Conservation (phyloP, 352 stramenopile genomes). For the Peronospora tabacina region DNA sequence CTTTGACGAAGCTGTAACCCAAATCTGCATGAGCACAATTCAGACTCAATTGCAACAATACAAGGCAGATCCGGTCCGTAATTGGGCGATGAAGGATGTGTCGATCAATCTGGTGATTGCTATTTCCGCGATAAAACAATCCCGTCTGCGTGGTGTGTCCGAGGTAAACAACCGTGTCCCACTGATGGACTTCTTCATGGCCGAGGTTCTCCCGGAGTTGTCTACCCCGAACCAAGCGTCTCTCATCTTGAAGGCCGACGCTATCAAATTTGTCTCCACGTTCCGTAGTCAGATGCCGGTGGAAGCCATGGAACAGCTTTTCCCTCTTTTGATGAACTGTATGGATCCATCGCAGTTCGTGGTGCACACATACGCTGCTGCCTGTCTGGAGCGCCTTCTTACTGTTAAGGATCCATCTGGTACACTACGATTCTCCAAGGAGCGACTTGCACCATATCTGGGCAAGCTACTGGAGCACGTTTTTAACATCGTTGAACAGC, state of each 20-base stretch:
- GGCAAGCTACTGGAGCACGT: slow-evolving; percentile 90
- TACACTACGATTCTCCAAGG: slow-evolving; percentile 67
- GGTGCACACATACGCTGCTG: slow-evolving; percentile 97
- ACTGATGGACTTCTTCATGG: slow-evolving; percentile 95
- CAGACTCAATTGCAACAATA: slow-evolving; percentile 89
- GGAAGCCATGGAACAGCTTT: slow-evolving; percentile 88
- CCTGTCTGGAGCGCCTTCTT: slow-evolving; percentile 93
- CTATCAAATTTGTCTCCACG: slow-evolving; percentile 97
- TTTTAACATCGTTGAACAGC: slow-evolving; percentile 93
- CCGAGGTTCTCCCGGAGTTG: slow-evolving; percentile 91
- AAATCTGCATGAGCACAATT: slow-evolving; percentile 91
- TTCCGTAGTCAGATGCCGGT: slow-evolving; percentile 96
- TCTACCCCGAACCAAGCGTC: slow-evolving; percentile 74
- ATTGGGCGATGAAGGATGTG: slow-evolving; percentile 95
- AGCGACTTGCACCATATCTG: slow-evolving; percentile 88
- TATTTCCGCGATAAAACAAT: slow-evolving; percentile 92
- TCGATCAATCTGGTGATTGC: slow-evolving; percentile 94
- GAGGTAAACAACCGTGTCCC: slow-evolving; percentile 93
- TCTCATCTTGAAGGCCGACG: slow-evolving; percentile 93
- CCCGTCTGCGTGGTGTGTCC: slow-evolving; percentile 87
- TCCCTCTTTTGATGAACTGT: slow-evolving; percentile 88
- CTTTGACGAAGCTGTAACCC: slow-evolving; percentile 90
- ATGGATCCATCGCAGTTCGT: slow-evolving; percentile 87
- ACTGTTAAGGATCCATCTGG: slow-evolving; percentile 87
- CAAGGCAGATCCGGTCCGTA: slow-evolving; percentile 60